These are phyloP conservation scores for Cerrena zonata DNA, from an alignment of 1,284 basidiomycete genomes.

Conservation along the genomic window DNA sequence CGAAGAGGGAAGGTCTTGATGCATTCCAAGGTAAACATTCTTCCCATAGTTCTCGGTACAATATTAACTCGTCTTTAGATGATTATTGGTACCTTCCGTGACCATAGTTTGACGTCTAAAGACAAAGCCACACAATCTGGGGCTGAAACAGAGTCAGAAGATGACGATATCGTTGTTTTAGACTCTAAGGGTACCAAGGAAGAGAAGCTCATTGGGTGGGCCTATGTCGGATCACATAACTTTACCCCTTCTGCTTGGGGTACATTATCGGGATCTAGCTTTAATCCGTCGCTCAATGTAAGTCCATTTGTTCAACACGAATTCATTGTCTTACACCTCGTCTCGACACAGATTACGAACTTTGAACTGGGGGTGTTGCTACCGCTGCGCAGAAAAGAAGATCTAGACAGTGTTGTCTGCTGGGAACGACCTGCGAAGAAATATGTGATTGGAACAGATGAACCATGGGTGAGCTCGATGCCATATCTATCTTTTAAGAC, in stretches of 20 bases:
- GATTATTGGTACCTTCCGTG: constrained; percentile 47
- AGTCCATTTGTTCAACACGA: constrained; percentile 18
- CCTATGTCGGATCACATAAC: constrained; percentile 77
- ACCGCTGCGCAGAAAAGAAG: constrained; percentile 47
- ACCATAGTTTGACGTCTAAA: constrained; percentile 13
- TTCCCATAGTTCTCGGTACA: too few relatives aligned
- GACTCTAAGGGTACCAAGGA: constrained; percentile 23
- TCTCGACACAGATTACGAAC: constrained; percentile 51
- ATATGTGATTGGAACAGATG: constrained; percentile 49
- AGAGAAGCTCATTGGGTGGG: constrained; percentile 54
- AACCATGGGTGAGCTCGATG: constrained; percentile 62
- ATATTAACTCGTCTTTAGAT: constrained; percentile 33
- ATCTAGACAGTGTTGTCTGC: constrained; percentile 49
- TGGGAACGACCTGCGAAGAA: constrained; percentile 67
- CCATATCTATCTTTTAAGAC: neutral
- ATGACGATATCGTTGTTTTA: constrained; percentile 36
- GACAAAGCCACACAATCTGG: constrained; percentile 16
- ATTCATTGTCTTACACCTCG: neutral
- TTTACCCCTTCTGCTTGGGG: constrained; percentile 82
- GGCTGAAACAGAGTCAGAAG: constrained; percentile 38
- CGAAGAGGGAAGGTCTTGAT: constrained; percentile 67
- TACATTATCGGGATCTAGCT: constrained; percentile 62
- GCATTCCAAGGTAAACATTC: constrained; percentile 69
- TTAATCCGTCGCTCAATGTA: constrained; percentile 68
- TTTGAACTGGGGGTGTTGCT: constrained; percentile 72